phyloP scores from a whole-genome alignment of 148 eudicot species.

The Rhododendron simsii region DNA sequence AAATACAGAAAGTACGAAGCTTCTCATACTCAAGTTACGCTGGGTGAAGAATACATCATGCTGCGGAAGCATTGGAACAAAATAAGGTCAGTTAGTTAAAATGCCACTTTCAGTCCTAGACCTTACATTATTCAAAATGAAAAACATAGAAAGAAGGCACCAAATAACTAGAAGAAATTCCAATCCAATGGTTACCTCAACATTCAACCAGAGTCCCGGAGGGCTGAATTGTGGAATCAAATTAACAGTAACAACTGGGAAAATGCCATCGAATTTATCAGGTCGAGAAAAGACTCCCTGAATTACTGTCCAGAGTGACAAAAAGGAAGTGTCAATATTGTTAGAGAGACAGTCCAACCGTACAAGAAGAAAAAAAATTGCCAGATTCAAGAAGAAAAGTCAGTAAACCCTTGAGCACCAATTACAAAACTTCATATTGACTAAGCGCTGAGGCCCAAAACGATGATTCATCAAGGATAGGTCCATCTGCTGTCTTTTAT shows the following conservation, averaged over 20 bases:
- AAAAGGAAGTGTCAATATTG: not conserved
- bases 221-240: conserved; percentile 31
- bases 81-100: conserved; percentile 4
- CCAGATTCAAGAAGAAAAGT: not conserved
- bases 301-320: conserved; percentile 33
- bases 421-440: not conserved
- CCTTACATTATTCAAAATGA: not conserved
- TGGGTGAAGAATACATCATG: conserved; percentile 62
- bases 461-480: not conserved
- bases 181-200: conserved; percentile 48
- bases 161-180: not conserved
- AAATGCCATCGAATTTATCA: conserved; percentile 34
- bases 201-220: conserved; percentile 62
- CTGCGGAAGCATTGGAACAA: conserved; percentile 34
- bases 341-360: not conserved
- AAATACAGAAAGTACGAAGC: conserved; percentile 39
- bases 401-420: not conserved
- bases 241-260: conserved; percentile 45
- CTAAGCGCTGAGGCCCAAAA: not conserved
- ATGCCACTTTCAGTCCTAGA: not conserved
- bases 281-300: conserved; percentile 50
- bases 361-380: not conserved
- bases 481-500: not conserved
- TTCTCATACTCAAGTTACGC: conserved; percentile 64
- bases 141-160: not conserved